Conservation (phyloP, 352 stramenopile genomes). For the Peronospora farinosa region DNA sequence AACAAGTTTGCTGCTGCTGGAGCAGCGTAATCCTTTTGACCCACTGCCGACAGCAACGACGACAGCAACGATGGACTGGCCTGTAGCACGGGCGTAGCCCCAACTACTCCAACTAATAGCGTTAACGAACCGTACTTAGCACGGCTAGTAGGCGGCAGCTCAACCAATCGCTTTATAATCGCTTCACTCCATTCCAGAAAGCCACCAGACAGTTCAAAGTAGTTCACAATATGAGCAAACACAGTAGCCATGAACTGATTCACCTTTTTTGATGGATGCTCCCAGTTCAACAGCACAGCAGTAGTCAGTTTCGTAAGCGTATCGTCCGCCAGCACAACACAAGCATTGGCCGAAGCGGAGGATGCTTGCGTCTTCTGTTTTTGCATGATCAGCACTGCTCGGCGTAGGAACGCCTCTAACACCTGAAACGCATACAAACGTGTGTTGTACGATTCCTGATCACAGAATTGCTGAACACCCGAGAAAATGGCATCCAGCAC, state of each 20-base stretch:
- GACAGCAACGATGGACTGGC: conserved; percentile 45
- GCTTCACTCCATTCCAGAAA: conserved; percentile 46
- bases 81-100: conserved; percentile 37
- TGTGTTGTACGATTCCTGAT: conserved; percentile 55
- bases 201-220: conserved; percentile 34
- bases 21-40: conserved; percentile 64
- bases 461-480: conserved; percentile 45
- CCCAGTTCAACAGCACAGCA: conserved; percentile 72
- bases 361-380: conserved; percentile 21
- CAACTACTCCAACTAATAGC: conserved; percentile 46
- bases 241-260: conserved; percentile 84
- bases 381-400: conserved; percentile 45
- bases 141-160: conserved; percentile 52
- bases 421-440: conserved; percentile 80
- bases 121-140: conserved; percentile 63
- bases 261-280: conserved; percentile 78
- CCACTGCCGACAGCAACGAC: conserved; percentile 54
- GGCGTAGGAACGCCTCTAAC: conserved; percentile 65
- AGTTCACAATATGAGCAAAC: conserved; percentile 68
- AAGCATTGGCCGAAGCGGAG: not conserved
- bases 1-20: conserved; percentile 61
- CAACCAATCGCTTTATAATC: conserved; percentile 46
- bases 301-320: conserved; percentile 50
- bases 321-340: conserved; percentile 17
- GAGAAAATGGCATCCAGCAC: conserved; percentile 55